Evolutionary conservation across 106 monocot genomes (phyloP).

Genomic region (Dactylorhiza incarnata): DNA sequence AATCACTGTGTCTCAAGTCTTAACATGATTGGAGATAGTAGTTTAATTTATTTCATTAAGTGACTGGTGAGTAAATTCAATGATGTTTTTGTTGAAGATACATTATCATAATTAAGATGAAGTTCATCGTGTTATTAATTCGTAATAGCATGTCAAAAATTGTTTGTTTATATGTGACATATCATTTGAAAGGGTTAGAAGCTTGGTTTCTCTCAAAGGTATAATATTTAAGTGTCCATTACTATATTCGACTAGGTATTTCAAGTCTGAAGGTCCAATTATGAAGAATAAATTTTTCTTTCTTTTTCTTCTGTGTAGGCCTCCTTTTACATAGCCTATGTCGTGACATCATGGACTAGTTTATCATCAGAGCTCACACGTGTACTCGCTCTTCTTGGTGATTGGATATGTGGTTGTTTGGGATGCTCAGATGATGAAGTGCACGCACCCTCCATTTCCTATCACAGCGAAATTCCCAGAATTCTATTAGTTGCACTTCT

Average conservation of each 20-base stretch:
- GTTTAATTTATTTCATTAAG: too few species aligned
- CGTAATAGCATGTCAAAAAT: too few species aligned
- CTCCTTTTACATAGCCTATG: conserved; percentile 88
- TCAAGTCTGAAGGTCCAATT: not conserved
- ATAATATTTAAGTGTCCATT: not conserved
- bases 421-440: conserved; percentile 29
- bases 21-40: too few species aligned
- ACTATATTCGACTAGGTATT: not conserved
- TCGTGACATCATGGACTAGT: conserved; percentile 97
- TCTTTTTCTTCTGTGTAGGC: conserved; percentile 35
- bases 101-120: too few species aligned
- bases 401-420: conserved; percentile 33
- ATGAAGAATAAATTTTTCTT: not conserved
- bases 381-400: conserved; percentile 41
- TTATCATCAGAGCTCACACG: conserved; percentile 64
- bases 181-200: too few species aligned
- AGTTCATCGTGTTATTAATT: too few species aligned
- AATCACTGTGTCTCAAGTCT: too few species aligned
- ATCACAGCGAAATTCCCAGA: conserved; percentile 82
- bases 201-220: not conserved
- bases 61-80: too few species aligned
- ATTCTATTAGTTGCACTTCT: conserved; percentile 80
- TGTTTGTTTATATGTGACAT: too few species aligned
- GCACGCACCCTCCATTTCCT: conserved; percentile 54
- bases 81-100: too few species aligned